Percentiles rank a stretch among this genome's conserved stretches.
These are phyloP conservation scores for Amanita polypyramis DNA, from an alignment of 768 basidiomycete genomes.

Conservation along the genomic window DNA sequence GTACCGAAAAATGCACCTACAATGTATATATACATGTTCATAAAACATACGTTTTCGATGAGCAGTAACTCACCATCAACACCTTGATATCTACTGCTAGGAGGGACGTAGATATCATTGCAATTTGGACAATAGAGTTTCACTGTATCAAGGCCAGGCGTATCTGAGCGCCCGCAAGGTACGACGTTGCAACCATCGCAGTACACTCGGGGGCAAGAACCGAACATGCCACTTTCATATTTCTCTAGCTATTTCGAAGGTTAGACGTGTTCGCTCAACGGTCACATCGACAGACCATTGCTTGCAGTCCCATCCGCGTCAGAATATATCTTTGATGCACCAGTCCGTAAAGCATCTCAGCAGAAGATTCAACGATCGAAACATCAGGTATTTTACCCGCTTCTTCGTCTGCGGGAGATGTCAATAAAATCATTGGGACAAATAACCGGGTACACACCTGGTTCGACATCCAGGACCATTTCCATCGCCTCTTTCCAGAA, in stretches of 20 bases:
- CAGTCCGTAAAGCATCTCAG: slow-evolving; percentile 93
- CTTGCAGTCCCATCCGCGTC: slow-evolving; percentile 85
- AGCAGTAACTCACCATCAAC: slow-evolving; percentile 68
- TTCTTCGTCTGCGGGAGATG: slow-evolving; percentile 62
- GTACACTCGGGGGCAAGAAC: slow-evolving; percentile 91
- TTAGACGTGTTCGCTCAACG: neutral
- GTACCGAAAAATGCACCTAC: slow-evolving; percentile 98
- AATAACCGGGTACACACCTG: slow-evolving; percentile 52
- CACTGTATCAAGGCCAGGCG: slow-evolving; percentile 94
- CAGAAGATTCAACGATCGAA: slow-evolving; percentile 95
- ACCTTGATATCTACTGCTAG: slow-evolving; percentile 89
- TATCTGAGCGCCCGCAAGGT: slow-evolving; percentile 90
- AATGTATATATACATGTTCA: slow-evolving; percentile 9
- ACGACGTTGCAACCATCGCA: slow-evolving; percentile 84
- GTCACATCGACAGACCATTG: slow-evolving; percentile 50
- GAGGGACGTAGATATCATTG: slow-evolving; percentile 92
- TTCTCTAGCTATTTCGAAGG: slow-evolving; percentile 68
- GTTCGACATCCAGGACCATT: slow-evolving; percentile 99
- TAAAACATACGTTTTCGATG: neutral
- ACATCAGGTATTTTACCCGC: slow-evolving; percentile 95
- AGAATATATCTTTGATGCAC: slow-evolving; percentile 97
- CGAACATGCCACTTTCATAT: slow-evolving; percentile 87
- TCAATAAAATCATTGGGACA: slow-evolving; percentile 1
- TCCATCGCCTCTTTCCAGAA: slow-evolving; percentile 99
- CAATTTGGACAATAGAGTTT: slow-evolving; percentile 98